Base-by-base conservation (phyloP, 1,284 basidiomycete species). In the Inonotus hispidus region DNA sequence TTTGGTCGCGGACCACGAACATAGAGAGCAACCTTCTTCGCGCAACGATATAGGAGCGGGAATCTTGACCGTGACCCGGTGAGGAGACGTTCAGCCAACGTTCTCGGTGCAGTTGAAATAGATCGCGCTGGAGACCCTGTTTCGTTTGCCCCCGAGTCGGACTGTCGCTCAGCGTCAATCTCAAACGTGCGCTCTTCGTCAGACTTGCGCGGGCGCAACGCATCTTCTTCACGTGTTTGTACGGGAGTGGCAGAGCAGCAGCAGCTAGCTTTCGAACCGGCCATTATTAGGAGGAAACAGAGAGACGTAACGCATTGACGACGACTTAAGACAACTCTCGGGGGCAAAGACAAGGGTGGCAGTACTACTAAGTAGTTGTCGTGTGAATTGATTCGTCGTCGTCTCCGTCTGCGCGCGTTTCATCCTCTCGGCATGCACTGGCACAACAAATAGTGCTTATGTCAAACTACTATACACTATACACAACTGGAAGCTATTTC, bases 1-100 rank as follows among this genome's bases (percentile, higher is more conserved):
- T 82, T 85, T 6, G 84, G 84, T 54, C 52, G 25, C 6, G 87
- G 87, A 6, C 88, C 87, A 66, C 79, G 77, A 53, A 82, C 58
- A 67, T 84, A 88, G 13, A 59, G 57, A 53, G 70, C 67, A 47
- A 71, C 59, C 49, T 67, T 70, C 41, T 63, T 65, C 13, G 68
- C 58, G 46, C 65, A 64, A 37, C 66, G 67, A 59, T 71, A 65
- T 10, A 70, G 58, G 37, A 37, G 23, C 14, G 63, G 63, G 32
- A 49, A 58, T n/a, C 43, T 27, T 29, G 37, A 56, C 21, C 56
- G 46, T n/a, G 46, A 32, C n/a, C 29, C 13, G n/a, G 19, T 38
- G 35, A 49, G 53, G 2, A 61, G 19, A 43, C 59, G 50, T 35
- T 61, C 47, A 14, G 32, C n/a, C 49, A 61, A 43, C 8, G 43